Evolutionary conservation across 441 rosid species (phyloP), one percentile per base, ranked within the genome.

Genomic region (Aleurites moluccanus): DNA sequence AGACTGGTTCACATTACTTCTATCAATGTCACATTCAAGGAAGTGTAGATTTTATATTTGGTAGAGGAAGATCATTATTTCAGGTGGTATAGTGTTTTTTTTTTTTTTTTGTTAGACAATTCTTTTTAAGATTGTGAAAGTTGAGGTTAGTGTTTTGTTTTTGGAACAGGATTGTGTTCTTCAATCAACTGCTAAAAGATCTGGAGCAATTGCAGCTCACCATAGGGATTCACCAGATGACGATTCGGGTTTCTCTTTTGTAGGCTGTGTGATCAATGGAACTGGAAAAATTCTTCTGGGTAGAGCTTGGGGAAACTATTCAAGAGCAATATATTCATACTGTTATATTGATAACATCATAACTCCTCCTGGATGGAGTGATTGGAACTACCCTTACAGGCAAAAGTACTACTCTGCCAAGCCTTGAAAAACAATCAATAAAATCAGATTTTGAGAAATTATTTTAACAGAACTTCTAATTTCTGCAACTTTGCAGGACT

Each of bases 271-370:
- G 1, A 86, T 93, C 68, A 81, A 83, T 7, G 98, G 99, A 73
- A 88, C 95, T 1, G 99, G 99, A 15, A 86, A 79, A 74, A 78
- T 93, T 74, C 84, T 79, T 27, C 62, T 95, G 56, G 98, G 99
- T 76, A 87, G 98, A 84, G 97, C 99, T 73, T 95, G 98, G 97
- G 99, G 99, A 45, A 82, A 86, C 77, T 88, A 88, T 67, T 91
- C 98, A 5, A 91, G 94, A 81, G 79, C 72, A 3, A 82, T 95
- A 33, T 95, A 91, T 78, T 88, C 98, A 1, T 80, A 93, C 83
- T 90, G 97, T 77, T 67, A 79, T 61, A 64, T 95, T 13, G 92
- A 78, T 35, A 83, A 89, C 81, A 66, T 93, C 59, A 88, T 95
- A 75, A 76, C 63, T 73, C 94, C 97, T 5, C n/a, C 82, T 28